Conservation (phyloP, 768 basidiomycete genomes). For the Artomyces pyxidatus region DNA sequence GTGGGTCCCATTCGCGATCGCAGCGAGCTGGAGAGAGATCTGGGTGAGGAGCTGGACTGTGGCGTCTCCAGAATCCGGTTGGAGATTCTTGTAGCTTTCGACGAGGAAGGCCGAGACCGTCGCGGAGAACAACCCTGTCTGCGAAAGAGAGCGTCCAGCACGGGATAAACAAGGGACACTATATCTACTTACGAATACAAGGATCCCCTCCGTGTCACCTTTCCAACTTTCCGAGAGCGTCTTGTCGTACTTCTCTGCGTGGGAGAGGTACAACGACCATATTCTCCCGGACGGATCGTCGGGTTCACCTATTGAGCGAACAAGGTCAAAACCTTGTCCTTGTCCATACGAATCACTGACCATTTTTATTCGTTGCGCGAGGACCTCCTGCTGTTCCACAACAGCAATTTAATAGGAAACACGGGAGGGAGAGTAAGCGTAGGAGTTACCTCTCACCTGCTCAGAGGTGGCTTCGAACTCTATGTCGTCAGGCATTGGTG, state of each 20-base stretch:
- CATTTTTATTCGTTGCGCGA: no score
- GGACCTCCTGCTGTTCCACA: no score
- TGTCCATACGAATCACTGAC: no score
- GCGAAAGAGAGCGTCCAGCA: background rate
- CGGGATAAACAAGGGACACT: background rate
- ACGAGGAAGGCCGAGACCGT: slow-evolving; percentile 15
- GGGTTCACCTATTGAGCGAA: no score
- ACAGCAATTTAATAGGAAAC: no score
- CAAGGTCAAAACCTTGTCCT: no score
- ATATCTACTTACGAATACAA: slow-evolving; percentile 8
- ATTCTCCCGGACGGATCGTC: slow-evolving; percentile 1
- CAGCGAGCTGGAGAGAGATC: background rate
- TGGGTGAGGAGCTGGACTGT: slow-evolving; percentile 3
- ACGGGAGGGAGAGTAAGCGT: no score
- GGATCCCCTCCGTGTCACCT: slow-evolving; percentile 9
- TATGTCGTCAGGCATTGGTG: no score
- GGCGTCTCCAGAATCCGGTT: background rate
- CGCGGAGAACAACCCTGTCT: slow-evolving; percentile 14
- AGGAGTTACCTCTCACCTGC: no score
- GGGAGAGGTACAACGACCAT: slow-evolving; percentile 1
- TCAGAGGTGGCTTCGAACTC: no score
- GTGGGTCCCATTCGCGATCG: background rate
- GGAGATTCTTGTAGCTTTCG: slow-evolving; percentile 11
- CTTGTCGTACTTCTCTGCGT: slow-evolving; percentile 7
- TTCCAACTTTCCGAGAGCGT: slow-evolving; percentile 8